Evolutionary conservation across 2,329 filamentous ascomycete species (phyloP).

Genomic region (Fusarium camptoceras): DNA sequence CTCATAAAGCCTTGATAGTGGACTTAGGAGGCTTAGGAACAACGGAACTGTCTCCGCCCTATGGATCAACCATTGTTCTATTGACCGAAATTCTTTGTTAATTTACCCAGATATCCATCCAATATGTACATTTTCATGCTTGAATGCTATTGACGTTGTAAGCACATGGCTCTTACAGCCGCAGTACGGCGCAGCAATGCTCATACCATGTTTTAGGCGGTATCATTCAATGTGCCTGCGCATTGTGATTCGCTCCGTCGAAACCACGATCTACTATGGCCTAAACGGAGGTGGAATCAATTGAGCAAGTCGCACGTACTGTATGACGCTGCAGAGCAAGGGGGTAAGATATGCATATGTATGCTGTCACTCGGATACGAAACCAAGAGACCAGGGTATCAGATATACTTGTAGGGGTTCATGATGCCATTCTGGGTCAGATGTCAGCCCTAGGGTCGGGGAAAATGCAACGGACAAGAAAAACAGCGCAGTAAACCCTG

Average conservation of each 20-base stretch:
- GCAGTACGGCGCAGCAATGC: background rate
- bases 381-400: constrained; percentile 22
- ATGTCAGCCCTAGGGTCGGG: constrained; percentile 44
- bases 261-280: background rate
- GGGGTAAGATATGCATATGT: constrained; percentile 25
- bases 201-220: constrained; percentile 1
- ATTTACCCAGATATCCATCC: constrained; percentile 2
- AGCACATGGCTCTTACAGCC: background rate
- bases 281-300: constrained; percentile 12
- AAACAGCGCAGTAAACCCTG: background rate
- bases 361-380: constrained; percentile 30
- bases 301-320: constrained; percentile 17
- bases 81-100: background rate
- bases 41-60: constrained; percentile 5
- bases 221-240: constrained; percentile 5
- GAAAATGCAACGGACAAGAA: constrained; percentile 4
- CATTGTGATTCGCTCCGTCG: constrained; percentile 3
- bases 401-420: constrained; percentile 99
- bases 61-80: constrained; percentile 1
- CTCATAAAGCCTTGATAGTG: background rate
- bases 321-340: constrained; percentile 8
- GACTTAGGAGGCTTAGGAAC: background rate
- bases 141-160: background rate
- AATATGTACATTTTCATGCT: constrained; percentile 1
- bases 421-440: constrained; percentile 87